Evolutionary conservation across 163 green algal species (phyloP), one percentile per base, ranked within the genome.

Genomic region (Scenedesmus sp.): DNA sequence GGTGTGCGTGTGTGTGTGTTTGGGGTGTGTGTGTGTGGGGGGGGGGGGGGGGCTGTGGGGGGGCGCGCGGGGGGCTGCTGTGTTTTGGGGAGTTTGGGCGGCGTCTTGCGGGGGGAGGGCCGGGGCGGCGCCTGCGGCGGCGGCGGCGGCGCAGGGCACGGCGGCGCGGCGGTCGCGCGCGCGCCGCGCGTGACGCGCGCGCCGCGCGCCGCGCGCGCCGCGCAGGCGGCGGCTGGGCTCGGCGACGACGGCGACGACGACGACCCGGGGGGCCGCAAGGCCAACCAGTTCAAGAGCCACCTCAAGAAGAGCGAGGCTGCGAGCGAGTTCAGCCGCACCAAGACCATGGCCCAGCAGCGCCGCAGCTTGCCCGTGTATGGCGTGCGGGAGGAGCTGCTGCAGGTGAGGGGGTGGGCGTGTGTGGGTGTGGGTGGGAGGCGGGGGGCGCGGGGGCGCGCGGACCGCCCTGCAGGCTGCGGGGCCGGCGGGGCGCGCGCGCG

Each of bases 321-420:
- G 17, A 93, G 78, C 63, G 94, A 97, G 54, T 99, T 98, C 86
- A 91, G 91, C 18, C 92, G 92, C 75, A 94, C 60, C 77, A 97
- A 97, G 80, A 97, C 90, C 2, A 93, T 99, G 10, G 72, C 78
- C 7, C 82, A 99, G 91, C 96, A 99, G 92, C 88, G 96, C 15
- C 83, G 90, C 34, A 95, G 91, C 50, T 88, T 99, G 77, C 96
- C 96, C 0, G 96, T 98, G 28, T 98, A 93, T 80, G 75, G 62
- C 4, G 87, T 96, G 14, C 70, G 92, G 15, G 95, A 98, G 13
- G 96, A 98, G 56, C 87, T 99, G 78, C 86, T 99, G 84, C 91
- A 97, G 87, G 87, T 94, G 51, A 3, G 77, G 24, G 51, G 42
- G n/a, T 29, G 31, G 67, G 11, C 13, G 31, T 24, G 24, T 36